phyloP scores from a whole-genome alignment of 176 grass and related monocot species.

The Aegilops longissima region DNA sequence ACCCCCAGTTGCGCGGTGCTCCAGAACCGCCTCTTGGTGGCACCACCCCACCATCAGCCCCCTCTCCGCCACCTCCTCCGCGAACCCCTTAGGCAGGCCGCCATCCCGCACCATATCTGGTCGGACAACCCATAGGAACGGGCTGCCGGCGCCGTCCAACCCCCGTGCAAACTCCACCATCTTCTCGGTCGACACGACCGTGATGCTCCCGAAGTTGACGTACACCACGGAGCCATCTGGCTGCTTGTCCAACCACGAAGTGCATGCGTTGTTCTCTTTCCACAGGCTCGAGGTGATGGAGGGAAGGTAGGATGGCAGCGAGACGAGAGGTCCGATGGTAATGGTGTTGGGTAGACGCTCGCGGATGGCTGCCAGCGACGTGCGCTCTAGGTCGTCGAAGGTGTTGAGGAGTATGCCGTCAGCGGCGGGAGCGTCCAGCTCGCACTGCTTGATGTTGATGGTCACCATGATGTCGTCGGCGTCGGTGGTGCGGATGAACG shows the following conservation, averaged over 20 bases:
- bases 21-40: background rate
- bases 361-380: conserved; percentile 33
- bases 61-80: background rate
- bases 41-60: background rate
- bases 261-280: conserved; percentile 47
- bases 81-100: background rate
- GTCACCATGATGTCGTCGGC: conserved; percentile 49
- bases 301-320: conserved; percentile 9
- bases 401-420: conserved; percentile 47
- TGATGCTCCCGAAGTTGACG: conserved; percentile 69
- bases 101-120: conserved; percentile 47
- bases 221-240: conserved; percentile 39
- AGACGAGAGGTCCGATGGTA: conserved; percentile 51
- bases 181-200: conserved; percentile 39
- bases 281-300: conserved; percentile 52
- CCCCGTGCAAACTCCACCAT: conserved; percentile 65
- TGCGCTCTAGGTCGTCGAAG: conserved; percentile 26
- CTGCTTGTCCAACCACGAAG: conserved; percentile 48
- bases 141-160: conserved; percentile 34
- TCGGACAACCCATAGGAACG: conserved; percentile 74
- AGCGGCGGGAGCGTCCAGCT: conserved; percentile 37
- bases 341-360: conserved; percentile 47
- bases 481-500: conserved; percentile 71
- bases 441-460: conserved; percentile 44
- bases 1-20: background rate